Evolutionary conservation across 805 yeast genomes (phyloP).

Genomic region (Metschnikowia gruessii): DNA sequence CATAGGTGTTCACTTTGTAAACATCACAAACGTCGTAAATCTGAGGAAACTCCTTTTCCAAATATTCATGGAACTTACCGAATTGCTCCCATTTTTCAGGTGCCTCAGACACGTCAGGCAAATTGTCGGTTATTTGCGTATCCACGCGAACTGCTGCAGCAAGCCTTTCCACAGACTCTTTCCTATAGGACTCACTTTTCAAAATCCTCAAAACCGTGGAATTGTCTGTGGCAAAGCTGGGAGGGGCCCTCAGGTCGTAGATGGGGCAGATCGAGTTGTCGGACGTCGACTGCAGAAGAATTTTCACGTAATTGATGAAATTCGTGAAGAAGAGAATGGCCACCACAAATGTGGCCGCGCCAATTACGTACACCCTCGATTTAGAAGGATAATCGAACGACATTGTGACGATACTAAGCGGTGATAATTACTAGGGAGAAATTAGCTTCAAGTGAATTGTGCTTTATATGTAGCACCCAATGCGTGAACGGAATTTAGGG

Average conservation of each 20-base stretch:
- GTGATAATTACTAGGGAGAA: too few relatives aligned
- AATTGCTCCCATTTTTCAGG: constrained; percentile 48
- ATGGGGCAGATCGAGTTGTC: constrained; percentile 13
- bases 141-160: constrained; percentile 61
- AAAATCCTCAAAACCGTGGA: constrained; percentile 34
- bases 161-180: constrained; percentile 41
- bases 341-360: constrained; percentile 1
- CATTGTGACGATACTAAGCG: too few relatives aligned
- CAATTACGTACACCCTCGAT: constrained; percentile 2
- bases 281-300: constrained; percentile 11
- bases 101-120: constrained; percentile 45
- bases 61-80: constrained; percentile 15
- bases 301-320: constrained; percentile 10
- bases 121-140: constrained; percentile 59
- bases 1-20: constrained; percentile 16
- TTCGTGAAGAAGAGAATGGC: constrained; percentile 12
- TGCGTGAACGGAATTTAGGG: too few relatives aligned
- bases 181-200: constrained; percentile 29
- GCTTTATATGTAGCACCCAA: too few relatives aligned
- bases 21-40: constrained; percentile 11
- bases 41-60: constrained; percentile 14
- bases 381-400: background rate
- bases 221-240: constrained; percentile 27
- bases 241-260: constrained; percentile 16
- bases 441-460: too few relatives aligned